These are phyloP conservation scores for Starmera quercuum DNA, from an alignment of 805 yeast species.

Conservation along the genomic window DNA sequence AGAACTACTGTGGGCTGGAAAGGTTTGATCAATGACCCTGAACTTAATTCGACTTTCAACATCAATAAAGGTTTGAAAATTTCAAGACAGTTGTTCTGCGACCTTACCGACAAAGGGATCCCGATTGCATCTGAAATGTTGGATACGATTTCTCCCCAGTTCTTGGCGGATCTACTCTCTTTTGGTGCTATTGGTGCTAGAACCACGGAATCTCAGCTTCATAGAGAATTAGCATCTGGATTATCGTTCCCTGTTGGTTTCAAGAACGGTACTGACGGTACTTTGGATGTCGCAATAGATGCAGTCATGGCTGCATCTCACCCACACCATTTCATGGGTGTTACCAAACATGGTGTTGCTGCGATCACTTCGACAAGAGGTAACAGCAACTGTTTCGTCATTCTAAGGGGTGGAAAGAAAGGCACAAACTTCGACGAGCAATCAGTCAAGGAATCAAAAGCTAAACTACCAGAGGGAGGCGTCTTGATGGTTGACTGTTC, in stretches of 20 bases:
- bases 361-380: slow-evolving; percentile 96
- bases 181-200: slow-evolving; percentile 99
- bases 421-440: slow-evolving; percentile 88
- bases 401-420: slow-evolving; percentile 91
- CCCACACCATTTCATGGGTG: slow-evolving; percentile 94
- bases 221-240: slow-evolving; percentile 96
- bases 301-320: slow-evolving; percentile 89
- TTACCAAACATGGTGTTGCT: slow-evolving; percentile 93
- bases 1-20: slow-evolving; percentile 99
- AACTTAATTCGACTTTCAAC: slow-evolving; percentile 83
- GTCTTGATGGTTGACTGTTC: slow-evolving; percentile 93
- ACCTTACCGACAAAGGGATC: slow-evolving; percentile 68
- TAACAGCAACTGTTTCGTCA: slow-evolving; percentile 88
- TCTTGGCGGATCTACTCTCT: slow-evolving; percentile 80
- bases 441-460: slow-evolving; percentile 70
- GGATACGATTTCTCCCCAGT: slow-evolving; percentile 97
- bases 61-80: slow-evolving; percentile 90
- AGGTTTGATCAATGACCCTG: slow-evolving; percentile 96
- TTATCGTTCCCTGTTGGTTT: slow-evolving; percentile 98
- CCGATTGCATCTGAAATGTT: slow-evolving; percentile 98
- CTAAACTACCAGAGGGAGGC: slow-evolving; percentile 41
- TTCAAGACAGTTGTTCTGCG: slow-evolving; percentile 77
- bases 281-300: slow-evolving; percentile 86
- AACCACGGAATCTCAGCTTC: slow-evolving; percentile 96
- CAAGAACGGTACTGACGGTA: slow-evolving; percentile 98